Evolutionary conservation across 2,329 filamentous ascomycete species (phyloP).

Genomic region (Sclerotiophoma versabilis): DNA sequence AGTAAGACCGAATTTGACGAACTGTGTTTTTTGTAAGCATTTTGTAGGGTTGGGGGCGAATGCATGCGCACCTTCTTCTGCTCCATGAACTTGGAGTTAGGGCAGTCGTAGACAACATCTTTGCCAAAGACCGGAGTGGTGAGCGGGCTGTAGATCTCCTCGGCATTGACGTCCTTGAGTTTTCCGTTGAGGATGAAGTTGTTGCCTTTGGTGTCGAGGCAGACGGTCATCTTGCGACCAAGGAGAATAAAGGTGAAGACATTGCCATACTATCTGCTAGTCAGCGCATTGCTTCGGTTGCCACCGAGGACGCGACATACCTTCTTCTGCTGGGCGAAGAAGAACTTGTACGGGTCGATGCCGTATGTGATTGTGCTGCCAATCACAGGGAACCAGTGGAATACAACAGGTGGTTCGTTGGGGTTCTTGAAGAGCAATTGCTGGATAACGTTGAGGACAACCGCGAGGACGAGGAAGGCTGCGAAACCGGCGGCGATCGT

Average conservation of each 20-base stretch:
- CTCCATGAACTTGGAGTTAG: slow-evolving; percentile 92
- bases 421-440: slow-evolving; percentile 84
- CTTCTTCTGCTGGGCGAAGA: slow-evolving; percentile 75
- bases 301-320: slow-evolving; percentile 53
- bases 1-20: slow-evolving; percentile 82
- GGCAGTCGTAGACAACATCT: slow-evolving; percentile 90
- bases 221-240: slow-evolving; percentile 88
- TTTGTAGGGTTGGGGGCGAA: background rate
- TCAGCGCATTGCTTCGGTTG: slow-evolving; percentile 28
- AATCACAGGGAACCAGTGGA: slow-evolving; percentile 73
- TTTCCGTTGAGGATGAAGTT: slow-evolving; percentile 94
- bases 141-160: slow-evolving; percentile 86
- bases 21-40: slow-evolving; percentile 54
- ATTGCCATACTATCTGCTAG: slow-evolving; percentile 73
- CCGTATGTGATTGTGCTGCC: slow-evolving; percentile 94
- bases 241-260: slow-evolving; percentile 89
- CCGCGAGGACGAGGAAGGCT: slow-evolving; percentile 61
- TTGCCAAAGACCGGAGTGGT: slow-evolving; percentile 76
- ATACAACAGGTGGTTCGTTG: slow-evolving; percentile 69
- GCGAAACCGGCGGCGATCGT: slow-evolving; percentile 54
- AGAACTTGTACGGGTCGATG: slow-evolving; percentile 92
- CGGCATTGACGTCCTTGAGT: slow-evolving; percentile 85
- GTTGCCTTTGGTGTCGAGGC: slow-evolving; percentile 80
- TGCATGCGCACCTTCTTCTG: slow-evolving; percentile 78
- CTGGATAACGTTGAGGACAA: slow-evolving; percentile 79